Percentiles rank a stretch among this genome's conserved stretches.
Evolutionary conservation across 2,329 filamentous ascomycete genomes (phyloP).

Genomic region (Achaetomium macrosporum): DNA sequence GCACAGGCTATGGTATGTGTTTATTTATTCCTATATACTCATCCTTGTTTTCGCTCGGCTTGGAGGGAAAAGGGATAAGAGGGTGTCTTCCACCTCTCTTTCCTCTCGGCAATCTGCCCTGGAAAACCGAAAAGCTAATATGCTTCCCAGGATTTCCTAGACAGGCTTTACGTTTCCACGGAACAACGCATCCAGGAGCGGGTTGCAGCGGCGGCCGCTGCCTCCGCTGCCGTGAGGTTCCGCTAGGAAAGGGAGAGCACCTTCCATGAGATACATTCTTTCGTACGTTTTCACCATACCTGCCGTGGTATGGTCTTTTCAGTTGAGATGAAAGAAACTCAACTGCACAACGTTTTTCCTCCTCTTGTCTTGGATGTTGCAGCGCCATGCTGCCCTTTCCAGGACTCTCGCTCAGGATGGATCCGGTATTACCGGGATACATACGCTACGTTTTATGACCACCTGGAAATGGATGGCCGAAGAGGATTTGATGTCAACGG

Average conservation of each 20-base stretch:
- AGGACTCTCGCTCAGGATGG: neutral
- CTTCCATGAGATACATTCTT: neutral
- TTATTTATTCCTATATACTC: too few species aligned
- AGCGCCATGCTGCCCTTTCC: neutral
- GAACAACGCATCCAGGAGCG: slow-evolving; percentile 73
- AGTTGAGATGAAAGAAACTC: neutral
- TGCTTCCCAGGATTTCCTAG: slow-evolving; percentile 53
- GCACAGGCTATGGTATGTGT: slow-evolving; percentile 63
- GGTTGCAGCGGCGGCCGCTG: slow-evolving; percentile 29
- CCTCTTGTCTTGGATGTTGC: neutral
- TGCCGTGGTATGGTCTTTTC: neutral
- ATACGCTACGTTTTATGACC: too few species aligned
- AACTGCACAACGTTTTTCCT: slow-evolving; percentile 7
- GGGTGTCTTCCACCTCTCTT: too few species aligned
- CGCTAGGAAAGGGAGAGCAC: slow-evolving; percentile 8
- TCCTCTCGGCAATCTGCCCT: neutral
- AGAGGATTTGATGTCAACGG: too few species aligned
- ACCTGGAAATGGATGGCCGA: too few species aligned
- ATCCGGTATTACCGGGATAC: too few species aligned
- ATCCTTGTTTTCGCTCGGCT: neutral
- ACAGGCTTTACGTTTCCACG: slow-evolving; percentile 74
- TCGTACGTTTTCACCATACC: neutral
- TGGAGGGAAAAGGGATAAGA: too few species aligned
- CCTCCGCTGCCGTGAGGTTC: slow-evolving; percentile 17
- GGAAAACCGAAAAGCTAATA: neutral